Conservation (phyloP, 2,329 filamentous ascomycete genomes). For the Parasarocladium wereldwijsianum region DNA sequence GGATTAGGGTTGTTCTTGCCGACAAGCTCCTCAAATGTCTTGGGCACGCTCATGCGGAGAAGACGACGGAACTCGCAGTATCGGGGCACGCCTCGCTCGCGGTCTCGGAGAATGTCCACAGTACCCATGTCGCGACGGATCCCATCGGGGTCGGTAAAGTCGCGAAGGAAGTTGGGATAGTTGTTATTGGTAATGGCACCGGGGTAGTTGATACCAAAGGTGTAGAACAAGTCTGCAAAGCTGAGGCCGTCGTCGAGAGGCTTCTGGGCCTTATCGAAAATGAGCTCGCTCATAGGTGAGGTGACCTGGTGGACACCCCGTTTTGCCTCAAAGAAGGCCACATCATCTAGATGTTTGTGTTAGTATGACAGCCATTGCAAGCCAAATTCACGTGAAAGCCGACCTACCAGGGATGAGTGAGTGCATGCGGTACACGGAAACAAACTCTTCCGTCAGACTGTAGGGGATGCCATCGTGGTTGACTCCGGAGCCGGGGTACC, state of each 20-base stretch:
- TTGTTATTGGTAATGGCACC: slow-evolving; percentile 25
- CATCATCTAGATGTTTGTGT: slow-evolving; percentile 7
- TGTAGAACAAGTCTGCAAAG: slow-evolving; percentile 25
- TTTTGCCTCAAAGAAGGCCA: slow-evolving; percentile 12
- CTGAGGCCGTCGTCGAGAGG: slow-evolving; percentile 15
- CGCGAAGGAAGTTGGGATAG: slow-evolving; percentile 17
- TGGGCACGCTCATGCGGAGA: slow-evolving; percentile 20
- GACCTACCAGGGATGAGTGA: slow-evolving; percentile 18
- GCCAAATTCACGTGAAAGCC: background rate
- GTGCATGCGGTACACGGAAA: slow-evolving; percentile 27
- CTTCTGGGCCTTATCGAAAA: slow-evolving; percentile 18
- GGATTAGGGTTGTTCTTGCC: slow-evolving; percentile 18
- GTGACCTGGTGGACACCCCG: slow-evolving; percentile 12
- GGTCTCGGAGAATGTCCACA: slow-evolving; percentile 29
- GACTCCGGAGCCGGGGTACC: slow-evolving; percentile 10
- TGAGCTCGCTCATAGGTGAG: slow-evolving; percentile 14
- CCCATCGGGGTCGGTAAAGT: slow-evolving; percentile 24
- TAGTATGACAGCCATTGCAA: background rate
- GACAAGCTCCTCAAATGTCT: slow-evolving; percentile 16
- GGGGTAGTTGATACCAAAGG: slow-evolving; percentile 31
- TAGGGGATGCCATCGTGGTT: slow-evolving; percentile 23
- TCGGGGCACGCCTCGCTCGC: slow-evolving; percentile 29
- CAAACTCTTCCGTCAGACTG: slow-evolving; percentile 27
- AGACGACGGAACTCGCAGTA: slow-evolving; percentile 29
- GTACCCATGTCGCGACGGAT: slow-evolving; percentile 26